Base-by-base conservation (phyloP, 352 stramenopile species). In the Blastocystis sp. region DNA sequence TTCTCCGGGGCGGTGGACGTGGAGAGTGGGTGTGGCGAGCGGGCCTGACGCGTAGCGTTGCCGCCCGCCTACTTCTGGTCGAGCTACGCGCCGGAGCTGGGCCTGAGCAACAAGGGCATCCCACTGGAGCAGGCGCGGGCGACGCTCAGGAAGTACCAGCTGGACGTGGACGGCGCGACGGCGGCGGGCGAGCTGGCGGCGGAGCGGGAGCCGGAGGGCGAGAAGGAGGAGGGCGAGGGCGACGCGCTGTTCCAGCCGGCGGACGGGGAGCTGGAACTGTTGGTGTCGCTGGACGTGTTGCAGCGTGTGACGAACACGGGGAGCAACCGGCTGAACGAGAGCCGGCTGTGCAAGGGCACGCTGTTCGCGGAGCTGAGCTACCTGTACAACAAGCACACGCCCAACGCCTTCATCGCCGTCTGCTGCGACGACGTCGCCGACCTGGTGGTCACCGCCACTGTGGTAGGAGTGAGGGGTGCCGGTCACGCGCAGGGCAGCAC, bases 31-130 rank as follows among this genome's bases (percentile, higher is more conserved):
- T 66, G 40, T 59, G 7, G 40, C 6, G 19, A 69, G 17, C 19
- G 1, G n/a, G 24, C 48, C 6, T 84, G 61, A 84, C 6, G 6
- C 28, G 24, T 57, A 84, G 74, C 65, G 21, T 69, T 84, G 60
- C 21, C 52, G 2, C 11, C 42, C 24, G 45, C 45, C 3, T 84
- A 68, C 40, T 84, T 54, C 66, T 84, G 74, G 74, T 84, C 74
- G 7, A 63, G 48, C 43, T 68, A 59, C 24, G 54, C 74, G 42
- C 74, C 74, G 3, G 74, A 84, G 43, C 66, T 84, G 38, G 74
- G 74, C 3, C 61, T 84, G 28, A 68, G 74, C 42, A 68, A 68
- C 24, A 84, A 84, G 42, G 74, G 74, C 11, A 84, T 84, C 69
- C 74, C 74, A 28, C 2, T 84, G 21, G 74, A 84, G 10, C 74